Percentiles rank a stretch among this genome's conserved stretches.
These are phyloP conservation scores for Marasmius sp. DNA, from an alignment of 1,284 basidiomycete species.

Conservation along the genomic window DNA sequence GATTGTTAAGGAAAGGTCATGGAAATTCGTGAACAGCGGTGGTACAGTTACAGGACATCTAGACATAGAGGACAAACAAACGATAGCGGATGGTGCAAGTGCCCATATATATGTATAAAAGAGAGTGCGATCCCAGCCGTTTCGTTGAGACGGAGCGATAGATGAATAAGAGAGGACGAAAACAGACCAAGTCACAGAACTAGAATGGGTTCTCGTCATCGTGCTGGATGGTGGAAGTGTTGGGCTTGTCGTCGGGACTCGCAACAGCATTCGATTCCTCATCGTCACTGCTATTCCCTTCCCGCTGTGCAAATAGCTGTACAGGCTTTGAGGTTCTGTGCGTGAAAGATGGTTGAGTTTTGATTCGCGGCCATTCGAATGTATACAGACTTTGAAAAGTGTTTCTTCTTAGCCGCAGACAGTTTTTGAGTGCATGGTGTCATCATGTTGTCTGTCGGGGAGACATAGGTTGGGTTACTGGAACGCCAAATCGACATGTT, in stretches of 20 bases:
- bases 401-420: conserved; percentile 86
- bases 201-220: conserved; percentile 68
- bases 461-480: conserved; percentile 82
- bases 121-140: conserved; percentile 1
- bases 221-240: conserved; percentile 42
- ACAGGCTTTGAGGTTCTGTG: conserved; percentile 60
- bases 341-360: conserved; percentile 10
- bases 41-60: conserved; percentile 1
- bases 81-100: background rate
- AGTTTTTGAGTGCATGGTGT: conserved; percentile 91
- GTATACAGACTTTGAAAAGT: conserved; percentile 79
- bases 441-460: conserved; percentile 91
- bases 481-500: background rate
- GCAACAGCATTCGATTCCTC: conserved; percentile 22
- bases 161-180: conserved; percentile 1
- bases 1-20: background rate
- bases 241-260: conserved; percentile 20
- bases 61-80: background rate
- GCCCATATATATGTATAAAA: conserved; percentile 1
- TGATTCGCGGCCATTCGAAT: conserved; percentile 1
- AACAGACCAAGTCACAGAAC: conserved; percentile 6
- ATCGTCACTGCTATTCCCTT: conserved; percentile 42
- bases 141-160: background rate
- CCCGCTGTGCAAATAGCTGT: conserved; percentile 54
- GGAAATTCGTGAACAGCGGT: background rate